Evolutionary conservation across 148 eudicot genomes (phyloP).

Genomic region (Rhododendron williamsianum): DNA sequence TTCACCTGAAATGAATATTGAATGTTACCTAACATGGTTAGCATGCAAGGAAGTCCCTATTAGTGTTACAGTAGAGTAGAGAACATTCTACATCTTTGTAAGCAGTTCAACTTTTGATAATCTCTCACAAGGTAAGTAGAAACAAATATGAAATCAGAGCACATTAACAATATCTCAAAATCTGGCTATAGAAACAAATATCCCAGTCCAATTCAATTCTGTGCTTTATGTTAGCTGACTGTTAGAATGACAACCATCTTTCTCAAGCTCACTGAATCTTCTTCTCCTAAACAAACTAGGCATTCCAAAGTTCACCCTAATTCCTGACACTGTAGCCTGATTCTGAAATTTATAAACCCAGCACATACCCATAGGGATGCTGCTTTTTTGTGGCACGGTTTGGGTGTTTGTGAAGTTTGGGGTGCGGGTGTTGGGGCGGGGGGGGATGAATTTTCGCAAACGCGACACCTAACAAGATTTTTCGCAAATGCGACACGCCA

Average conservation of each 20-base stretch:
- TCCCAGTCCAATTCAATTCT: not conserved
- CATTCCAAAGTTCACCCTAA: not conserved
- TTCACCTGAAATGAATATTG: conserved; percentile 52
- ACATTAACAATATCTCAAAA: not conserved
- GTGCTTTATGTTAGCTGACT: not conserved
- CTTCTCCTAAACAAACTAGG: not conserved
- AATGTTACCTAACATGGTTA: conserved; percentile 8
- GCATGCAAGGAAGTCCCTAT: not conserved
- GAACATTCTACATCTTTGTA: not conserved
- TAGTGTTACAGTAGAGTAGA: not conserved
- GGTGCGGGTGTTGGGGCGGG: not conserved
- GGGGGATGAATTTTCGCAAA: not conserved
- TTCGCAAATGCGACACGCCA: not conserved
- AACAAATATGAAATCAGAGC: not conserved
- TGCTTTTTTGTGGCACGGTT: not conserved
- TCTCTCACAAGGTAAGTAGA: not conserved
- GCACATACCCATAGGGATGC: not conserved
- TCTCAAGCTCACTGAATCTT: not conserved
- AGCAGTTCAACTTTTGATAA: not conserved
- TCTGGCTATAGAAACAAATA: not conserved
- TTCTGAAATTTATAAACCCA: not conserved
- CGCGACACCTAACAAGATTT: not conserved
- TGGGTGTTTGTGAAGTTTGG: not conserved
- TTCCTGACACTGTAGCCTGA: not conserved
- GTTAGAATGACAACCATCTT: conserved; percentile 2